A percentile compares a stretch with the other conserved stretches of the same genome.
Evolutionary conservation across 2,329 filamentous ascomycete species (phyloP).

Genomic region (Penicillium polonicum): DNA sequence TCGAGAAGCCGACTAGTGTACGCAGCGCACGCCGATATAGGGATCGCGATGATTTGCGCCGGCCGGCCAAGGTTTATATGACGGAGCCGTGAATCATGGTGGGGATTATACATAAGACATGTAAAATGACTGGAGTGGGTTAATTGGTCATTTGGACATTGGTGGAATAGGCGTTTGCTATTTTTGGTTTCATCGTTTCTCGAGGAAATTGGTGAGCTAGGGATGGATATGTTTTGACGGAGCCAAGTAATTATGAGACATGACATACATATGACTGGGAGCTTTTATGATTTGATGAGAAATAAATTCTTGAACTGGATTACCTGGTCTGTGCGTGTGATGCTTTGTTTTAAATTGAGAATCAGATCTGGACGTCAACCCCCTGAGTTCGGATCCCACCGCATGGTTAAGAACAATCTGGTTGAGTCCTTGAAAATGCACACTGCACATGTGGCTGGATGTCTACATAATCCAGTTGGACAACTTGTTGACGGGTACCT

Average conservation of each 20-base stretch:
- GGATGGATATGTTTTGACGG: not conserved
- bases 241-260: conserved; percentile 6
- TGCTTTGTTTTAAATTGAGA: not conserved
- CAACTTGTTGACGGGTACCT: not conserved
- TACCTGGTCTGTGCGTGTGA: not conserved
- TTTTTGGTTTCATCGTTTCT: not conserved
- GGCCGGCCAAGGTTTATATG: conserved; percentile 40
- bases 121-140: not conserved
- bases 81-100: conserved; percentile 55
- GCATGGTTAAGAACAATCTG: not conserved
- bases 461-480: not conserved
- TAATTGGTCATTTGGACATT: not conserved
- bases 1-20: conserved; percentile 31
- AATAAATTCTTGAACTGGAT: not conserved
- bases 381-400: not conserved
- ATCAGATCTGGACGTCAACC: not conserved
- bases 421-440: not conserved
- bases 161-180: conserved; percentile 4
- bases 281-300: conserved; percentile 2
- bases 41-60: conserved; percentile 28
- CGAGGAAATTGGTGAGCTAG: not conserved
- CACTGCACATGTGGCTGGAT: not conserved
- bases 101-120: not conserved
- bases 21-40: conserved; percentile 27
- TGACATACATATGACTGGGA: not conserved